Base-by-base conservation (phyloP, 345 rosid species). In the Eucalyptus victrix region DNA sequence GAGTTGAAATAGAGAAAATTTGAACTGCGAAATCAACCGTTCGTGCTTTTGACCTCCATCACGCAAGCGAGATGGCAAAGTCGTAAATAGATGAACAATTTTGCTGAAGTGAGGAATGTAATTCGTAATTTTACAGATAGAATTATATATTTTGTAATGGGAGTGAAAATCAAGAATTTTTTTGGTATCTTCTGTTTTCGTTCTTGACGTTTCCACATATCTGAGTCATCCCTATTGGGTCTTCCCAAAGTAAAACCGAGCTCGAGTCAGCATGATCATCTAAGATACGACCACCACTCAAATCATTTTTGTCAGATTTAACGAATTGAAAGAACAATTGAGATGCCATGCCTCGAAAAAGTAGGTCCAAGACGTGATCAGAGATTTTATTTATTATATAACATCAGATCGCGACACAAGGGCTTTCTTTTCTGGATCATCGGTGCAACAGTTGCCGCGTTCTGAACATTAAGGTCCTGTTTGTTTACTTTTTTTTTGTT, bases 401-500 rank as follows among this genome's bases (percentile, higher is more conserved):
- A 53, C 44, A 1, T 37, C 45, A 10, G 28, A 72, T 10, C 4
- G 45, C 9, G 6, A 3, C 45, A 6, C 26, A 19, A 37, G 44
- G 44, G 45, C 28, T 72, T 37, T 37, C 81, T 65, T 62, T 60
- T 4, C n/a, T 12, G n/a, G 5, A 26, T 1, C 17, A 28, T 60
- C 32, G 18, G 15, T 62, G 69, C 69, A 62, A 13, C 9, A 13
- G 9, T 62, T 14, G 34, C 34, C 16, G 0, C 34, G 17, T 62
- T 13, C 9, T 28, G 0, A 60, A 3, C 32, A 1, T 62, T 49
- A 50, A 50, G 51, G 15, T 2, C 15, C 12, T 45, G 1, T 49
- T 49, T 1, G 2, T 49, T 49, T 49, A 49, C 4, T 49, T 49
- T 49, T 49, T 1, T 49, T 49, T 0, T 12, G 0, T 47, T 47